phyloP scores from a whole-genome alignment of 2,329 filamentous ascomycete species.

The Pseudogymnoascus sp. region DNA sequence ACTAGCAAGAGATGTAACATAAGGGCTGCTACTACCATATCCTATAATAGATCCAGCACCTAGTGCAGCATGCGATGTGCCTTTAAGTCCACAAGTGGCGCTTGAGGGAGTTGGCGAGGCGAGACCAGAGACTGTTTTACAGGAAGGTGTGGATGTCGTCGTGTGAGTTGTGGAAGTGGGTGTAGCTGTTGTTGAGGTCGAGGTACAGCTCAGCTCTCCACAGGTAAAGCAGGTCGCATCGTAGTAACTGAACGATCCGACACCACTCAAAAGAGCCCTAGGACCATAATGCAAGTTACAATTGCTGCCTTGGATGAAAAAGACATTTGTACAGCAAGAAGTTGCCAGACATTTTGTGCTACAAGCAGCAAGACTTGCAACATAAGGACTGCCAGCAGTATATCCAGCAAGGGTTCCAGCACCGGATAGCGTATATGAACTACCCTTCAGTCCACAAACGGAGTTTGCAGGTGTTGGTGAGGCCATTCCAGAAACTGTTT shows the following conservation, averaged over 20 bases:
- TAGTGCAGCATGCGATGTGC: neutral
- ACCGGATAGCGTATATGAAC: neutral
- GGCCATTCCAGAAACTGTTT: neutral
- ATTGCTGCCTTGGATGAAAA: no score
- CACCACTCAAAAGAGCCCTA: no score
- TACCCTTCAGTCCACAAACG: neutral
- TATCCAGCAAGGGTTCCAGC: neutral
- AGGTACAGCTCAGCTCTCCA: no score
- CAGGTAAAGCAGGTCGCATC: no score
- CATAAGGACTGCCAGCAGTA: neutral
- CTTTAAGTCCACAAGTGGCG: neutral
- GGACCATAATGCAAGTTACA: no score
- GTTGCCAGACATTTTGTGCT: neutral
- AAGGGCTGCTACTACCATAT: neutral
- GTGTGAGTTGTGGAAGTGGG: no score
- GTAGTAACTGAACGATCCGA: no score
- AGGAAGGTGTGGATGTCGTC: no score
- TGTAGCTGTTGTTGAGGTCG: no score
- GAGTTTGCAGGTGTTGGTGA: neutral
- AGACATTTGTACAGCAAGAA: conserved; percentile 3
- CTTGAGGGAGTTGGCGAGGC: conserved; percentile 3
- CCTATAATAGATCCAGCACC: neutral
- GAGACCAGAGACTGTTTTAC: no score
- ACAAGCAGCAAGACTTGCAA: neutral
- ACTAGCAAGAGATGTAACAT: neutral